Base-by-base conservation (phyloP, 805 yeast genomes). In the Zygotorulaspora chibaensis region DNA sequence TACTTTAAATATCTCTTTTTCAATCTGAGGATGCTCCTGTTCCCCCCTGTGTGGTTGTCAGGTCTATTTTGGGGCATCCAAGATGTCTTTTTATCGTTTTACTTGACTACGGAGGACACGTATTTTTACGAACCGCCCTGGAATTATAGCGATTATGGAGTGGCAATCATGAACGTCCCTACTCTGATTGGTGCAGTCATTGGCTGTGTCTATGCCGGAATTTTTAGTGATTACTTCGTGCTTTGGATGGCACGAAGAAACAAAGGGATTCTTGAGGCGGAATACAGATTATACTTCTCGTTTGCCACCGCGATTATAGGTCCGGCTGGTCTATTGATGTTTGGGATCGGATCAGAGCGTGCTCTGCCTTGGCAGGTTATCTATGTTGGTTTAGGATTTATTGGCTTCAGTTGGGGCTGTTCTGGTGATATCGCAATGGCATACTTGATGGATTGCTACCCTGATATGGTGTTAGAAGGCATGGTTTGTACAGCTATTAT, bases 21-120 rank as follows among this genome's bases (percentile, higher is more conserved):
- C 48, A 76, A 77, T 61, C 62, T 79, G 50, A 72, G 79, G 52
- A 82, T 81, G 59, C 79, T 81, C 52, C 68, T 71, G 52, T 80
- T 79, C 58, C 87, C 87, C 2, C 84, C 86, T 2, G 82, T 80
- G 11, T 66, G 82, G 55, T 67, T 79, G 18, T 79, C 85, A 1
- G 87, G 87, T 40, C 48, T 81, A n/a, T 78, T 84, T 52, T 85
- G 91, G 91, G 91, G 91, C 37, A 71, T 80, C 47, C 91, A 84
- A 62, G 88, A 83, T 59, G 85, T 88, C 0, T 81, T 83, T 58
- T 71, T 84, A 52, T 79, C 90, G 0, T 84, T 85, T 56, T 85
- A 84, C 62, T 63, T 85, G 51, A 84, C 90, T 2, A 77, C 86
- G 9, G 86, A 83, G 59, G 89, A 84, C 48, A 81, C 81, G 45